phyloP scores from a whole-genome alignment of 2,329 filamentous ascomycete species.

The Aciculosporium take region DNA sequence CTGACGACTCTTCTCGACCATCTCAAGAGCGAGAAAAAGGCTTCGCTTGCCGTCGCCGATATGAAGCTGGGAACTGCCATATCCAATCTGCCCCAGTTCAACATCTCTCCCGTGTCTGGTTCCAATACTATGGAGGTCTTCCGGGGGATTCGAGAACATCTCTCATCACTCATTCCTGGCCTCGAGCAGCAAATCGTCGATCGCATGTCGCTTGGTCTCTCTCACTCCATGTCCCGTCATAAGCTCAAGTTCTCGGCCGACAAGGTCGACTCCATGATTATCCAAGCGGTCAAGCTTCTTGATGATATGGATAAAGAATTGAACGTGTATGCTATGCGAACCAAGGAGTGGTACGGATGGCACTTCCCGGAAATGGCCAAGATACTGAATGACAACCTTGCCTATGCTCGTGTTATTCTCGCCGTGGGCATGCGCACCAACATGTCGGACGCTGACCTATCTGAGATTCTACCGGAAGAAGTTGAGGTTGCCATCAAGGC shows the following conservation, averaged over 20 bases:
- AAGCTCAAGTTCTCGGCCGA: slow-evolving; percentile 98
- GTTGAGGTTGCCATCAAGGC: slow-evolving; percentile 85
- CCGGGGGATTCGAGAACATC: slow-evolving; percentile 82
- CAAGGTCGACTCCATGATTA: slow-evolving; percentile 99
- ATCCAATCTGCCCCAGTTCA: slow-evolving; percentile 77
- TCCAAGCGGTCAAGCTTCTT: slow-evolving; percentile 85
- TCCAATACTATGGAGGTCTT: slow-evolving; percentile 59
- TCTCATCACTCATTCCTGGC: slow-evolving; percentile 80
- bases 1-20: slow-evolving; percentile 69
- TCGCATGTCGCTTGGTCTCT: slow-evolving; percentile 91
- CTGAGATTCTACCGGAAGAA: slow-evolving; percentile 87
- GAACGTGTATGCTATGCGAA: slow-evolving; percentile 96
- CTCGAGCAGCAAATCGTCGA: slow-evolving; percentile 74
- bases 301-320: slow-evolving; percentile 98
- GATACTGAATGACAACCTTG: slow-evolving; percentile 93
- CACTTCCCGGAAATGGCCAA: slow-evolving; percentile 97
- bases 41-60: slow-evolving; percentile 84
- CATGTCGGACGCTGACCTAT: slow-evolving; percentile 61
- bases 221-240: slow-evolving; percentile 90
- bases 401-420: slow-evolving; percentile 79
- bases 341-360: slow-evolving; percentile 99
- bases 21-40: slow-evolving; percentile 96
- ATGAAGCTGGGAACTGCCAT: slow-evolving; percentile 85
- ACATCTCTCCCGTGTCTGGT: slow-evolving; percentile 65
- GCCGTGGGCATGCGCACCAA: slow-evolving; percentile 81